Conservation (phyloP, 805 yeast genomes). For the Candida stauntonica region DNA sequence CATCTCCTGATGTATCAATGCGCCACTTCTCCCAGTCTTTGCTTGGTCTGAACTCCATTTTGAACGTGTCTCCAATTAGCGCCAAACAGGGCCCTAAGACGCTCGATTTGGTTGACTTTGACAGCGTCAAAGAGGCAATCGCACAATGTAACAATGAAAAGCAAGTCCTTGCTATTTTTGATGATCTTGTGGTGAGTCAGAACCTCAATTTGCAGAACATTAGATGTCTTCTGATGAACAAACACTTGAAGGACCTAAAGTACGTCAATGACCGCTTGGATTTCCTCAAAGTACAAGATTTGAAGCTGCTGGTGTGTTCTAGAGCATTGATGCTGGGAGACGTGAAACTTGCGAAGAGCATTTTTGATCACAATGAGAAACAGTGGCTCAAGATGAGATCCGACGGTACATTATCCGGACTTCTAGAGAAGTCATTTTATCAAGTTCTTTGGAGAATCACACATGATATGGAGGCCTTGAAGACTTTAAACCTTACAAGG, state of each 20-base stretch:
- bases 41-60: slow-evolving; percentile 14
- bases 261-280: slow-evolving; percentile 13
- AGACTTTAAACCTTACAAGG: background rate
- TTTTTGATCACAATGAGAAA: slow-evolving; percentile 6
- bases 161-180: slow-evolving; percentile 15
- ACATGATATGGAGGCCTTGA: slow-evolving; percentile 4
- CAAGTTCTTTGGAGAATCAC: slow-evolving; percentile 17
- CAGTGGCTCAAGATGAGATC: slow-evolving; percentile 9
- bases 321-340: slow-evolving; percentile 12
- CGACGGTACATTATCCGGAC: slow-evolving; percentile 2
- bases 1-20: background rate
- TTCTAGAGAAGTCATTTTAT: slow-evolving; percentile 15
- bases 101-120: slow-evolving; percentile 2
- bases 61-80: slow-evolving; percentile 2
- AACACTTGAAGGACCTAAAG: slow-evolving; percentile 5
- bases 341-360: slow-evolving; percentile 6
- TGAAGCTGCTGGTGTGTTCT: slow-evolving; percentile 11
- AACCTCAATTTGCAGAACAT: slow-evolving; percentile 8
- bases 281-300: slow-evolving; percentile 9
- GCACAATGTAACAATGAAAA: slow-evolving; percentile 1
- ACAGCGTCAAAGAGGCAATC: slow-evolving; percentile 5
- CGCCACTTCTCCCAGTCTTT: slow-evolving; percentile 19
- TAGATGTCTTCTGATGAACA: slow-evolving; percentile 13
- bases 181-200: slow-evolving; percentile 10
- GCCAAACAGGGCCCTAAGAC: background rate